phyloP scores from a whole-genome alignment of 768 basidiomycete species.

The Termitomyces sp. region DNA sequence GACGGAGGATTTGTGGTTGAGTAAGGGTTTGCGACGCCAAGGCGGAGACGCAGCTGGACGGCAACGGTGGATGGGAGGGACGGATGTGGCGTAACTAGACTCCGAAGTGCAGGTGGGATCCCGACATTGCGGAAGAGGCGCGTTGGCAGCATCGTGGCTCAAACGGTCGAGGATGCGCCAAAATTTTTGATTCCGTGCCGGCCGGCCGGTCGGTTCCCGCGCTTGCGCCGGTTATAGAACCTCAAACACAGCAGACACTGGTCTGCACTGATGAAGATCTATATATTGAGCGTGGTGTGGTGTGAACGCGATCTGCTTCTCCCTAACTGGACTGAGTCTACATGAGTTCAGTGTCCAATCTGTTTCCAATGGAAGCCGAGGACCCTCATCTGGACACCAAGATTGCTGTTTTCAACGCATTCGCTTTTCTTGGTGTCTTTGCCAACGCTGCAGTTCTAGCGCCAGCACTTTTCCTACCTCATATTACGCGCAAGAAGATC shows the following conservation, averaged over 20 bases:
- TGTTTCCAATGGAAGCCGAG: no score
- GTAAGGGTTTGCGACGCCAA: conserved; percentile 16
- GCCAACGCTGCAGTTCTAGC: not conserved
- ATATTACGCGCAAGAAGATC: not conserved
- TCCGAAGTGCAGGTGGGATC: conserved; percentile 37
- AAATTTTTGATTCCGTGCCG: not conserved
- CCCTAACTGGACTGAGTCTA: not conserved
- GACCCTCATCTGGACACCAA: not conserved
- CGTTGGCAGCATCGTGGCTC: conserved; percentile 37
- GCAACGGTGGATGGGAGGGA: conserved; percentile 26
- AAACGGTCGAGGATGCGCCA: not conserved
- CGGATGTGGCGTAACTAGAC: conserved; percentile 29
- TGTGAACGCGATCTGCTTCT: not conserved
- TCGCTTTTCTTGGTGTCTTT: not conserved
- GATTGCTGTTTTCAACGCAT: not conserved
- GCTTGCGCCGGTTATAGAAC: no score
- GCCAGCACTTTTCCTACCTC: not conserved
- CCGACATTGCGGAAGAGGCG: conserved; percentile 39
- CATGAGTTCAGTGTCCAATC: not conserved
- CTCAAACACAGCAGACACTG: no score
- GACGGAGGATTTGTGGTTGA: conserved; percentile 3
- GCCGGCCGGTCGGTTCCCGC: no score
- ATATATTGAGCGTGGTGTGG: not conserved
- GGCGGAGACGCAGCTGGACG: conserved; percentile 29
- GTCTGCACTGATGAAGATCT: not conserved